These are phyloP conservation scores for Heterobasidion occidentale DNA, from an alignment of 1,284 basidiomycete genomes.

Conservation along the genomic window DNA sequence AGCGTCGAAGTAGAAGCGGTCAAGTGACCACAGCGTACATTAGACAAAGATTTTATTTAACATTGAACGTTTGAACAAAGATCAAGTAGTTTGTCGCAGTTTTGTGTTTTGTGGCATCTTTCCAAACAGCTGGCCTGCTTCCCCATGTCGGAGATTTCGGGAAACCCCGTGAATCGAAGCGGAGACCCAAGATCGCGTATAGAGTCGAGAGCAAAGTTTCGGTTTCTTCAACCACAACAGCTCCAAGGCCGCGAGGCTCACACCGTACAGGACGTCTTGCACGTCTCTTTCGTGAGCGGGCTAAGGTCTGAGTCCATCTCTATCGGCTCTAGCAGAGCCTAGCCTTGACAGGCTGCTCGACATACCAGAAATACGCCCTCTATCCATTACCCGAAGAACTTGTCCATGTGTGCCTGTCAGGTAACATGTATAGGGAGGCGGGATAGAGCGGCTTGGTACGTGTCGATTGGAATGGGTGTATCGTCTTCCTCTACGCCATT, in stretches of 20 bases:
- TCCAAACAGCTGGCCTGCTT: too few species aligned
- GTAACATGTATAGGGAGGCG: too few species aligned
- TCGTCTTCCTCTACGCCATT: not conserved
- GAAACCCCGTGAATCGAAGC: not conserved
- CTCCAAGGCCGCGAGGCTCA: slow-evolving; percentile 21
- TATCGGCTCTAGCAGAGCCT: slow-evolving; percentile 6
- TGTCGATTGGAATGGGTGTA: not conserved
- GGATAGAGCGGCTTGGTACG: not conserved
- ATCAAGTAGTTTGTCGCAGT: too few species aligned
- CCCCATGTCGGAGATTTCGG: not conserved
- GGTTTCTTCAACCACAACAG: slow-evolving; percentile 10
- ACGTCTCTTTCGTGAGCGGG: slow-evolving; percentile 18
- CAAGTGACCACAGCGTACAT: too few species aligned
- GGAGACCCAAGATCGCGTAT: not conserved
- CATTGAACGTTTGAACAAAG: too few species aligned
- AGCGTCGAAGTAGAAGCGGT: too few species aligned
- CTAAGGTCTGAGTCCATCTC: slow-evolving; percentile 22
- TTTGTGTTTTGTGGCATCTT: too few species aligned
- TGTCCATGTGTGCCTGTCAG: not conserved
- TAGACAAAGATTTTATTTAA: too few species aligned
- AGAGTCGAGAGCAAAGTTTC: slow-evolving; percentile 19
- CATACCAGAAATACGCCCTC: slow-evolving; percentile 15
- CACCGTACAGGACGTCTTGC: slow-evolving; percentile 12
- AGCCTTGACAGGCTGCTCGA: slow-evolving; percentile 10
- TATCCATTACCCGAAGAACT: not conserved